Percentiles rank a stretch among this genome's conserved stretches.
These are phyloP conservation scores for Parietaria judaica DNA, from an alignment of 306 rosid species.

Conservation along the genomic window DNA sequence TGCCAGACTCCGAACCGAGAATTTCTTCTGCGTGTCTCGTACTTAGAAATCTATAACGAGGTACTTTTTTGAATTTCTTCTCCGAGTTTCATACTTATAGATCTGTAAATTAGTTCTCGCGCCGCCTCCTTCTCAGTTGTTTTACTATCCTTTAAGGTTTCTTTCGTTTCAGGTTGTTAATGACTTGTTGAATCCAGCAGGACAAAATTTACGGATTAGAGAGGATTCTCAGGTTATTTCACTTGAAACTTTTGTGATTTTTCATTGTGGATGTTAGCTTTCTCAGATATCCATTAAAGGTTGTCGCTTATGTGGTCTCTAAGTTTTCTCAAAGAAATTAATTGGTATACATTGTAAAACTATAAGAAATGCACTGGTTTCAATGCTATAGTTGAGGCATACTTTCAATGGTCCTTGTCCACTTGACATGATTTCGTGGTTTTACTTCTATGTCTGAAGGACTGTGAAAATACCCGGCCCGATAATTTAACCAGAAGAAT, in stretches of 20 bases:
- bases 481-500: too few relatives aligned
- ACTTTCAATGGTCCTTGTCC: neutral
- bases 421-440: too few relatives aligned
- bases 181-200: constrained; percentile 93
- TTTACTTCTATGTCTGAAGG: too few relatives aligned
- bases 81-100: neutral
- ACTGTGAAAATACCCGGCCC: too few relatives aligned
- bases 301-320: neutral
- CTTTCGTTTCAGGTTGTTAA: constrained; percentile 76
- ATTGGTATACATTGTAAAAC: neutral
- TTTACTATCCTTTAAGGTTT: constrained; percentile 18
- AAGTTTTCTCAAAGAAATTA: too few relatives aligned
- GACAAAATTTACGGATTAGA: constrained; percentile 94
- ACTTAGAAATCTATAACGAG: constrained; percentile 98
- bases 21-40: constrained; percentile 92
- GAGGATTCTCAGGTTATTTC: constrained; percentile 80
- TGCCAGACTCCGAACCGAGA: constrained; percentile 92
- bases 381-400: neutral
- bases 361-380: neutral
- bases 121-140: constrained; percentile 16
- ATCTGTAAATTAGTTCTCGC: constrained; percentile 11
- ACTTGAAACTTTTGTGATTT: constrained; percentile 17
- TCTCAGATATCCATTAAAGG: neutral
- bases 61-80: constrained; percentile 33
- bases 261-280: constrained; percentile 14